Evolutionary conservation across 345 rosid species (phyloP), one percentile per base, ranked within the genome.

Genomic region (Reutealis trisperma): DNA sequence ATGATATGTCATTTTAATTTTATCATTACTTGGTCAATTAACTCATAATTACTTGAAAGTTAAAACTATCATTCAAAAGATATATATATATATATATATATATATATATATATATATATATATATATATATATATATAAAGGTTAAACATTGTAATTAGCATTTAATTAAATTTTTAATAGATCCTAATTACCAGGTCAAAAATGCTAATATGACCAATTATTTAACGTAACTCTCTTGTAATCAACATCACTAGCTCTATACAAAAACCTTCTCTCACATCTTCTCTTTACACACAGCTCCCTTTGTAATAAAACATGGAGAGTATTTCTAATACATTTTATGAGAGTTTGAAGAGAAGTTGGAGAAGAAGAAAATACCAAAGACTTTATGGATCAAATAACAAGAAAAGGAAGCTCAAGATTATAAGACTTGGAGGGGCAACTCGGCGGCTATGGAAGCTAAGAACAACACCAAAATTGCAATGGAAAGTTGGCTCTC

Each of bases 261-360:
- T 37, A 37, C 5, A 37, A 37, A 37, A 5, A 37, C 41, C 41
- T 4, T 4, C 41, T 37, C 41, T 6, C 41, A 37, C 41, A 37
- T 47, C 52, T 10, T 47, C 52, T 10, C 52, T 47, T 10, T 15
- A 52, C 19, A 16, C 14, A 52, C 3, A 13, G 5, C 16, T 19
- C 1, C 3, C 21, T 37, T 37, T 37, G 41, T 37, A 37, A 5
- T 37, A 54, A 19, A 19, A 54, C 4, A 87, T 81, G 90, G 81
- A 78, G 63, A 67, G 72, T 4, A 66, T 72, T 37, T 58, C 80
- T 3, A 54, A 67, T 68, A 0, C 78, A 8, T 30, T 78, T 37
- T 5, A 67, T 45, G 79, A 82, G 19, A 79, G 34, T 77, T 32
- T 84, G 79, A 85, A 87, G 81, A 86, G 89, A 77, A 70, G n/a